These are phyloP conservation scores for Luvunga scandens DNA, from an alignment of 345 rosid genomes.

Conservation along the genomic window DNA sequence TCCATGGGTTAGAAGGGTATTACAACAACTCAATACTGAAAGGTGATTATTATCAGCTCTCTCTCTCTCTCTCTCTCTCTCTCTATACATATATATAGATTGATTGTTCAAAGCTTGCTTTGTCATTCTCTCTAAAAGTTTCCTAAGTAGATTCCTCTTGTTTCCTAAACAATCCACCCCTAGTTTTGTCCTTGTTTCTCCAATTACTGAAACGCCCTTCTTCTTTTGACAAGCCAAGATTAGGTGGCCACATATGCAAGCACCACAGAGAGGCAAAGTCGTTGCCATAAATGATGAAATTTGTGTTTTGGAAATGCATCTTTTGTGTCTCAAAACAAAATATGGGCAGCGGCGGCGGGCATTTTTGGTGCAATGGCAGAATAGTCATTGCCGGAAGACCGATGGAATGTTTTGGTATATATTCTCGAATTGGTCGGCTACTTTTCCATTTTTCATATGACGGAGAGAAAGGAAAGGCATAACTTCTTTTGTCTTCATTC, in stretches of 20 bases:
- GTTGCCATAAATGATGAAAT: too few relatives aligned
- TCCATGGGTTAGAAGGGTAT: conserved; percentile 34
- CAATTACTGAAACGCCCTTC: conserved; percentile 21
- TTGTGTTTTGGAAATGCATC: background rate
- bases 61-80: background rate
- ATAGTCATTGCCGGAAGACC: conserved; percentile 7
- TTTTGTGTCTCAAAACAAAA: background rate
- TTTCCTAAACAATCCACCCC: conserved; percentile 12
- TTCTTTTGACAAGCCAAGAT: background rate
- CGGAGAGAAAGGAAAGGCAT: conserved; percentile 29
- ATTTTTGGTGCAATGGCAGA: conserved; percentile 5
- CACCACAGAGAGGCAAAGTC: background rate
- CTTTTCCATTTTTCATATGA: conserved; percentile 23
- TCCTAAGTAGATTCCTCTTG: conserved; percentile 22
- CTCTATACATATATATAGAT: too few relatives aligned
- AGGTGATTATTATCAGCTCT: background rate
- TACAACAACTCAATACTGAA: background rate
- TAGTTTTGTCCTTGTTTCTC: background rate
- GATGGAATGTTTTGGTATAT: conserved; percentile 14
- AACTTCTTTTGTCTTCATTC: conserved; percentile 7
- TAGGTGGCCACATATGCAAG: too few relatives aligned
- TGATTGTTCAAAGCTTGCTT: background rate
- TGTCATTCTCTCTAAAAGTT: conserved; percentile 19
- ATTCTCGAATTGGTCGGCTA: conserved; percentile 35
- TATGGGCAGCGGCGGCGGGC: background rate